Evolutionary conservation across 805 yeast species (phyloP).

Genomic region (Spathaspora arborariae): DNA sequence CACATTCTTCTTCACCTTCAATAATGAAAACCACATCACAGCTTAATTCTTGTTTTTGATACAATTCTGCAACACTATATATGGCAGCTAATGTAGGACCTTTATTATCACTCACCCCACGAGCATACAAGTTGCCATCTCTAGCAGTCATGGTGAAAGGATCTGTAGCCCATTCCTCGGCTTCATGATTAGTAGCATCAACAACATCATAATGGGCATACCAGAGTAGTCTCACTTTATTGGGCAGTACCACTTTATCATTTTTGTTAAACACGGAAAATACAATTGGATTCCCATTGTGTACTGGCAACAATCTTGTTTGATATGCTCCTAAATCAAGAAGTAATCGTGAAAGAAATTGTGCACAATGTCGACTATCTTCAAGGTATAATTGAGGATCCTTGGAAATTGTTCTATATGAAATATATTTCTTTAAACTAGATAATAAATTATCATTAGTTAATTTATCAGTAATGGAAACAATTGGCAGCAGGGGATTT

Average conservation of each 20-base stretch:
- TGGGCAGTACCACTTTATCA: background rate
- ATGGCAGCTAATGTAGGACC: constrained; percentile 89
- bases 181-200: constrained; percentile 54
- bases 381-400: constrained; percentile 63
- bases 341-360: constrained; percentile 59
- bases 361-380: constrained; percentile 85
- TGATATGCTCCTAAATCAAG: constrained; percentile 65
- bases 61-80: constrained; percentile 77
- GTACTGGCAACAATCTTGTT: constrained; percentile 66
- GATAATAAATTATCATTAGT: constrained; percentile 62
- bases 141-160: constrained; percentile 74
- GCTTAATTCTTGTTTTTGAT: constrained; percentile 45
- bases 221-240: constrained; percentile 56
- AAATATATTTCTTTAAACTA: constrained; percentile 57
- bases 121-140: constrained; percentile 82
- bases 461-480: constrained; percentile 18
- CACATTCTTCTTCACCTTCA: constrained; percentile 96
- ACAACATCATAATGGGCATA: constrained; percentile 97
- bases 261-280: constrained; percentile 65
- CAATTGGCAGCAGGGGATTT: background rate
- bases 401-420: constrained; percentile 76
- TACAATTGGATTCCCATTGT: constrained; percentile 81
- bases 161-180: constrained; percentile 67
- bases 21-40: constrained; percentile 78
- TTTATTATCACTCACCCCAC: constrained; percentile 94